Evolutionary conservation across 306 rosid genomes (phyloP), one percentile per base, ranked within the genome.

Genomic region (Clitoria ternatea): DNA sequence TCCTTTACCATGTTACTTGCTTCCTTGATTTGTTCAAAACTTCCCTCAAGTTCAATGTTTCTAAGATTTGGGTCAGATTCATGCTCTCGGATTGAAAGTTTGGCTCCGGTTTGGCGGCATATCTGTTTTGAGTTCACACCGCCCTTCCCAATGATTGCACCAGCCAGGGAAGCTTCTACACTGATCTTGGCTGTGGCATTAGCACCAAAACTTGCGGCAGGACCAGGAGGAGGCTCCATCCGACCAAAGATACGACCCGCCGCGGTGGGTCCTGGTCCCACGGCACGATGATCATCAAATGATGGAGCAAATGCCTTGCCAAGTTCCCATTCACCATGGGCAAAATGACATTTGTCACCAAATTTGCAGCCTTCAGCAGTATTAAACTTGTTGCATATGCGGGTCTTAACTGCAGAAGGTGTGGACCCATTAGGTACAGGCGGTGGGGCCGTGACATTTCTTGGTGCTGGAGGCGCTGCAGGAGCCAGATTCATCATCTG

Each of bases 101-200:
- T 94, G 17, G 92, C 99, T 24, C 97, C 99, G n/a, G 99, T 94
- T 81, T 85, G 99, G 56, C 90, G 97, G 73, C 97, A 87, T 55
- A 94, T 94, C 86, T 87, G 99, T 79, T 91, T 94, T 1, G 99
- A 91, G 80, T 94, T 86, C 39, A 91, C 93, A 67, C 99, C 99
- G 19, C 97, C 97, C 86, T 91, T 94, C 32, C 99, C 99, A 49
- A 94, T 94, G 65, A 94, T 91, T 3, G 99, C 96, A 68, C 99
- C 99, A 3, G 99, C 97, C 52, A 87, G 88, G 23, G 99, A 87
- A 35, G 95, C 99, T 73, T 94, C 97, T 60, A 94, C 89, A 69
- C 97, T 94, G 85, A 94, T 89, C 79, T 94, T 94, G 8, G 99
- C 97, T 1, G 96, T 94, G 23, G 99, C 88, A 15, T 81, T 89